Base-by-base conservation (phyloP, 345 rosid species). In the Arabidopsis thaliana region DNA sequence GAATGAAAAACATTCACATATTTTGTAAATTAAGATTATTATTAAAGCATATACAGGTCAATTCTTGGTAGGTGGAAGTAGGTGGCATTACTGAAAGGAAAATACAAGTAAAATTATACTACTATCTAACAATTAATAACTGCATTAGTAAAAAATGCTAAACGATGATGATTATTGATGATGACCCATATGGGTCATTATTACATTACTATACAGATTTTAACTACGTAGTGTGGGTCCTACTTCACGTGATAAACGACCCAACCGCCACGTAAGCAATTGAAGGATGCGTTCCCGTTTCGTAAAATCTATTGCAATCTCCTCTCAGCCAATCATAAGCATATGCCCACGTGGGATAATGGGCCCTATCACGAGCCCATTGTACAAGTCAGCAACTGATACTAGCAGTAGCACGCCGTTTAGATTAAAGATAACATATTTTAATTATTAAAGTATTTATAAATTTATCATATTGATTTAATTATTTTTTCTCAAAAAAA, bases 301-400 rank as follows among this genome's bases (percentile, higher is more conserved):
- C 57, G 61, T 69, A 80, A 52, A 82, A 87, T 87, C 91, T 77
- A 63, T 71, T 71, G 89, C 82, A 83, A 90, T 90, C 96, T 80
- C 72, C 78, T 83, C 82, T 68, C 87, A 78, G 34, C 97, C 95
- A 89, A 91, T 87, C 87, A 72, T 62, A 80, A 4, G n/a, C 67
- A 37, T 46, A 56, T 65, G 28, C 87, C 88, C 95, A 85, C 90
- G 90, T 89, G 98, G 82, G 78, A 1, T 8, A 1, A 1, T 49
- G 73, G 89, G 74, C 74, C 88, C 91, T 82, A 67, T 73, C 25
- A 6, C 37, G 28, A 36, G 10, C 67, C 63, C 49, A 28, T 14
- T 14, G 1, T 51, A 51, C 79, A 76, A 37, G 66, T 69, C 75
- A 77, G 72, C 46, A 65, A 7, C 34, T 68, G 55, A 45, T 55